Evolutionary conservation across 2,329 filamentous ascomycete species (phyloP), one percentile per base, ranked within the genome.

Genomic region (Dactylonectria macrodidyma): DNA sequence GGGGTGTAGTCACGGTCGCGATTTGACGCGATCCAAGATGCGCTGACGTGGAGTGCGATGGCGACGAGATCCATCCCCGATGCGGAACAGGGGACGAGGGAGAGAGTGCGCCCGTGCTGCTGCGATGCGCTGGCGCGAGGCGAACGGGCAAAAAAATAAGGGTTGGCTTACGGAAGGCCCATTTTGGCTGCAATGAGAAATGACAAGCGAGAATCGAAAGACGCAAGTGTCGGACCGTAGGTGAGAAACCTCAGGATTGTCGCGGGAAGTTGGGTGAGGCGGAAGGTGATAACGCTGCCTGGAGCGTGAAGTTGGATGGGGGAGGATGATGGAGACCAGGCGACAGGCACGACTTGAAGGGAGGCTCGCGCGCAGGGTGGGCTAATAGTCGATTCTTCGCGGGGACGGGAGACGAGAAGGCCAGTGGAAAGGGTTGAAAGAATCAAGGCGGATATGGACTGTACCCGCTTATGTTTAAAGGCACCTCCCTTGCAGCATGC

Each of bases 121-220:
- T 64, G 62, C 71, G 69, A 66, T 64, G 62, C 64, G 65, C 62
- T 65, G 69, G 72, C 71, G 69, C 72, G 34, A 41, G 26, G 59
- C 56, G 65, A 57, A 50, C 58, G 59, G 24, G 54, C 50, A 54
- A 54, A 62, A 58, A 65, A 68, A 19, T 19, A 71, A 72, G 73
- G 71, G 64, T 68, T 67, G 66, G 84, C 84, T 84, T 82, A 86
- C 84, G 84, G 84, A 58, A 85, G 84, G 75, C 84, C 84, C 84
- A 86, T 86, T 73, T 66, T 36, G 33, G 63, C 48, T 59, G 41
- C 14, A 60, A 54, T 38, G 55, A 44, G 44, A 59, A 26, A 52
- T 26, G 26, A 65, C 50, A 68, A 70, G 68, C 62, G 69, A 71
- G 56, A 60, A 67, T 69, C 60, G 22, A 62, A 59, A 60, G 47